Base-by-base conservation (phyloP, 2,329 filamentous ascomycete species). In the Ophiostoma sp. region DNA sequence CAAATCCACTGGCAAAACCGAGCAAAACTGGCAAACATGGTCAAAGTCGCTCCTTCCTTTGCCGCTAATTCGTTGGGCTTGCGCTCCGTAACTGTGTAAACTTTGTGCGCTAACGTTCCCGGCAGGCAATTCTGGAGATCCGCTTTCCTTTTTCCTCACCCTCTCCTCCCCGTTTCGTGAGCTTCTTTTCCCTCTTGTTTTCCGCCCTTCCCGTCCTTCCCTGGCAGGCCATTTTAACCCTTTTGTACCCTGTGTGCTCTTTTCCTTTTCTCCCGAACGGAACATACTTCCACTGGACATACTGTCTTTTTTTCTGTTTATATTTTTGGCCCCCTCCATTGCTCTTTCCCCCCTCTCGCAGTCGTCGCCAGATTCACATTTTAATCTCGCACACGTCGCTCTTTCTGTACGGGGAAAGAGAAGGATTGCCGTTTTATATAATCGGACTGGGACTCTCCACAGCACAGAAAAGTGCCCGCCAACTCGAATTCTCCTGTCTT, bases 61-160 rank as follows among this genome's bases (percentile, higher is more conserved):
- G 39, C 25, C 70, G 28, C 61, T 45, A 59, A 48, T 68, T 66
- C 64, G 64, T 25, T 68, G 64, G 64, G 39, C 64, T 42, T 19
- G 42, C 42, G 25, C 52, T 22, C 25, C n/a, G 25, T 33, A 48
- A 68, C 39, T 17, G 15, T 48, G 42, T 48, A 48, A 17, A 48
- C 55, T 68, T 68, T 68, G 64, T n/a, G 64, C 71, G 71, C 71
- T 72, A 72, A 50, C 19, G 11, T 68, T 73, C 45, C 72, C 72
- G 72, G 72, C 72, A 73, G 69, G 69, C 69, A 71, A 73, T 63
- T 71, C 48, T 68, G 12, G 42, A 45, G 69, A 71, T 63, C 69
- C 68, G 61, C 61, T 69, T 52, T 50, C 42, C 25, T 11, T 19
- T 39, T 25, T 42, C 45, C n/a, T 57, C 22, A 22, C 39, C n/a